Percentiles rank a stretch among this genome's conserved stretches.
These are phyloP conservation scores for Echites panduratus DNA, from an alignment of 257 asterid genomes.

Conservation along the genomic window DNA sequence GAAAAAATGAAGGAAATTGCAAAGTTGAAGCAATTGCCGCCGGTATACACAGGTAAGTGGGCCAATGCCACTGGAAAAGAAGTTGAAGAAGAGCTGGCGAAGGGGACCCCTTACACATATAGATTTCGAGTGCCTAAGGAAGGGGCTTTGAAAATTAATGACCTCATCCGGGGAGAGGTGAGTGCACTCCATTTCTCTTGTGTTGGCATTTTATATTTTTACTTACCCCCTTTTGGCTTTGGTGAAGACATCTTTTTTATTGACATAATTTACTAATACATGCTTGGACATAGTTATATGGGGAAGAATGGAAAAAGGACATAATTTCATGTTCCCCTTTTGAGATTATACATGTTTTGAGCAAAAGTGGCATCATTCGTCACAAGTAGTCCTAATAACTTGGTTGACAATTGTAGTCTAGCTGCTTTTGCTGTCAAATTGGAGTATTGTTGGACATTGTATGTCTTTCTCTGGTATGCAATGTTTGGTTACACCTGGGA, in stretches of 20 bases:
- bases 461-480: not conserved
- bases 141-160: conserved; percentile 69
- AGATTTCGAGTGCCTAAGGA: conserved; percentile 87
- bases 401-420: not conserved
- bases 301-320: no score
- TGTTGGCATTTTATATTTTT: conserved; percentile 3
- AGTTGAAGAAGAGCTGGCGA: conserved; percentile 66
- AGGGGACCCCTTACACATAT: conserved; percentile 78
- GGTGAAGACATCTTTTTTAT: not conserved
- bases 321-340: not conserved
- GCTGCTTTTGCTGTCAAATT: not conserved
- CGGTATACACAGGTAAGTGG: conserved; percentile 90
- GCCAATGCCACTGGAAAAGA: conserved; percentile 63
- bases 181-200: conserved; percentile 14
- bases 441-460: not conserved
- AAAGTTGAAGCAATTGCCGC: conserved; percentile 77
- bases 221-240: not conserved
- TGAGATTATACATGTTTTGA: not conserved
- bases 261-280: not conserved
- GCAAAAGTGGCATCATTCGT: not conserved
- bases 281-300: not conserved
- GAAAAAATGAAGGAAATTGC: conserved; percentile 91
- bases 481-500: not conserved
- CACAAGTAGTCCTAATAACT: not conserved
- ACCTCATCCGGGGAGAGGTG: conserved; percentile 96